Evolutionary conservation across 2,329 filamentous ascomycete species (phyloP).

Genomic region (Parascedosporium putredinis): DNA sequence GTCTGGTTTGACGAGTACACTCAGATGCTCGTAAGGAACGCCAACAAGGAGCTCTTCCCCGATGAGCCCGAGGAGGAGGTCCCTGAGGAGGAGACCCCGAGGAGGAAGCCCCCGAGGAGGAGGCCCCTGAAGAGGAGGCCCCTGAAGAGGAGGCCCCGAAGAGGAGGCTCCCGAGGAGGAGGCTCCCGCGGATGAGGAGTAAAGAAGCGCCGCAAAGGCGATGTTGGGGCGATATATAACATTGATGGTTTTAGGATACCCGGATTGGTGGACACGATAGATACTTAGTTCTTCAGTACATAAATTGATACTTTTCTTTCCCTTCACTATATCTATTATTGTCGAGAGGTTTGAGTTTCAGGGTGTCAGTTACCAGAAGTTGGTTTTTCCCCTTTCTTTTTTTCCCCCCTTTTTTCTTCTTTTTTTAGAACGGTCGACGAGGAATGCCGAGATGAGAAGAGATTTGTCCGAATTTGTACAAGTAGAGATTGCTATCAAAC

Average conservation of each 20-base stretch:
- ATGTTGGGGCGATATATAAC: neutral
- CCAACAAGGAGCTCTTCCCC: constrained; percentile 14
- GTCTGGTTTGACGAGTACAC: constrained; percentile 31
- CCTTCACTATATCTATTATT: no score
- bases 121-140: neutral
- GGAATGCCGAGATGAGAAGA: no score
- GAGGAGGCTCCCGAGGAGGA: neutral
- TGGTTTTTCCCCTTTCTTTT: no score
- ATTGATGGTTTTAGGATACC: neutral
- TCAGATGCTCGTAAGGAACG: constrained; percentile 29
- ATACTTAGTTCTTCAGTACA: neutral
- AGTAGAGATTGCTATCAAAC: no score
- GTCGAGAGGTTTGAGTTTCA: no score
- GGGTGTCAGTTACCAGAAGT: no score
- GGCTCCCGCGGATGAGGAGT: neutral
- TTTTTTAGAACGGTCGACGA: no score
- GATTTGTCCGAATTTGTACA: no score
- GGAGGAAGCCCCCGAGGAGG: neutral
- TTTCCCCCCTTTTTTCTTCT: no score
- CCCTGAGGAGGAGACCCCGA: neutral
- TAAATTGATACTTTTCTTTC: no score
- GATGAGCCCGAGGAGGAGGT: neutral
- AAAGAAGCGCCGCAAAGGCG: neutral
- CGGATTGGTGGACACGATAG: neutral
- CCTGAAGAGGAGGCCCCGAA: neutral